phyloP scores from a whole-genome alignment of 129 eudicot species.

The Artemisia tridentata region DNA sequence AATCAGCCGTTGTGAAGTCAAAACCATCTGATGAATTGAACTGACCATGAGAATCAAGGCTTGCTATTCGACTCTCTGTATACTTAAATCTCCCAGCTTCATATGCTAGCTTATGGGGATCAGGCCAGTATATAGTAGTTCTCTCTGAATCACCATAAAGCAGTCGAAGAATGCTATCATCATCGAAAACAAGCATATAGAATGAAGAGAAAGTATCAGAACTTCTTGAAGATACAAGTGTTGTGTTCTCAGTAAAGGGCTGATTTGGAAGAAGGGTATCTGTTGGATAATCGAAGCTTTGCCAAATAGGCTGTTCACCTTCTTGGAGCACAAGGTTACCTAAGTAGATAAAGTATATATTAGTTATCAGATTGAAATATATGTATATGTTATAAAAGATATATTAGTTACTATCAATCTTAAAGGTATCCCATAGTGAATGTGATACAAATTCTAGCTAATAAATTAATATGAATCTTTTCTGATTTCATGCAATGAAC shows the following conservation, averaged over 20 bases:
- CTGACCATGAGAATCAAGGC: constrained; percentile 23
- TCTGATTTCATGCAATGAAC: too few relatives aligned
- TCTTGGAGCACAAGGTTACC: constrained; percentile 43
- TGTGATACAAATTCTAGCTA: too few relatives aligned
- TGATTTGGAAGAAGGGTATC: not conserved
- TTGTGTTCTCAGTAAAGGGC: not conserved
- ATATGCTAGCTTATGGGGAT: constrained; percentile 12
- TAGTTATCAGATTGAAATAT: too few relatives aligned
- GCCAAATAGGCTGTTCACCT: not conserved
- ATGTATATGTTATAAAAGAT: too few relatives aligned
- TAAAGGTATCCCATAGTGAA: too few relatives aligned
- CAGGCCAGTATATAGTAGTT: constrained; percentile 41
- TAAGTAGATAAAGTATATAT: not conserved
- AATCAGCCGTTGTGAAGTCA: constrained; percentile 9
- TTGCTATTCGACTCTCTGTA: constrained; percentile 17
- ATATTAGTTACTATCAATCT: too few relatives aligned
- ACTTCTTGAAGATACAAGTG: not conserved
- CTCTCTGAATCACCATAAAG: constrained; percentile 10
- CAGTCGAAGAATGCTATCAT: not conserved
- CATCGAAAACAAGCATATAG: not conserved
- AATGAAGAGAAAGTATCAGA: constrained; percentile 22
- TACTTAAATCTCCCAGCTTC: constrained; percentile 15
- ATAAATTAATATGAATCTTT: too few relatives aligned
- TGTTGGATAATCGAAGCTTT: not conserved
- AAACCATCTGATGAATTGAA: constrained; percentile 27